Evolutionary conservation across 176 grass and related monocot species (phyloP), one percentile per base, ranked within the genome.

Genomic region (Neostapfia colusana): DNA sequence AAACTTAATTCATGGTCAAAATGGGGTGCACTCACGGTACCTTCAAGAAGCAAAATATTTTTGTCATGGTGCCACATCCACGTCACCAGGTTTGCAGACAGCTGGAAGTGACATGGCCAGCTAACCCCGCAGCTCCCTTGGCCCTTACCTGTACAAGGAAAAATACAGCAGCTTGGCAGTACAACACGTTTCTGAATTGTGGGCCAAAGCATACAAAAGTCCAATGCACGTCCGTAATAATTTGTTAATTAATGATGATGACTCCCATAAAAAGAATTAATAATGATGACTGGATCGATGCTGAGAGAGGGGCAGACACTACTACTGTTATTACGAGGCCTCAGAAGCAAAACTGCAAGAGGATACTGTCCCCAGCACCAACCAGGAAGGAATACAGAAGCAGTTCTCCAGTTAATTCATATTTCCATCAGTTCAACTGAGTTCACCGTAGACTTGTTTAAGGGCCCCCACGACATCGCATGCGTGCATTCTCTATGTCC

Each of bases 361-460:
- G 48, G 75, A 50, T 79, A 68, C 68, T 75, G 81, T 42, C 39
- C 31, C 48, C 42, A 63, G 9, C n/a, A 44, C 59, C 36, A 65
- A 58, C 16, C 37, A 53, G 24, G 20, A 73, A 53, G 24, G 20
- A 73, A 46, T 9, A 55, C 38, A 4, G 2, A 62, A 66, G 51
- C 13, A 25, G 55, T 79, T 26, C 24, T 55, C 39, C 18, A 68
- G 26, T 20, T 31, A 73, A 35, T 72, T 40, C 56, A 72, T 31
- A 7, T 66, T 67, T 81, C 73, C 83, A 89, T 65, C 69, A 85
- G 45, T 88, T 84, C 82, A 89, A 82, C 37, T 15, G 20, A 28
- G 37, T 17, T 58, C 65, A 65, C 69, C 31, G 27, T 31, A 56
- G 67, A 18, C 21, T 70, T 63, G 45, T 68, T 82, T 72, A 57